phyloP scores from a whole-genome alignment of 2,329 filamentous ascomycete species.

The Ceratocystis huliohia region DNA sequence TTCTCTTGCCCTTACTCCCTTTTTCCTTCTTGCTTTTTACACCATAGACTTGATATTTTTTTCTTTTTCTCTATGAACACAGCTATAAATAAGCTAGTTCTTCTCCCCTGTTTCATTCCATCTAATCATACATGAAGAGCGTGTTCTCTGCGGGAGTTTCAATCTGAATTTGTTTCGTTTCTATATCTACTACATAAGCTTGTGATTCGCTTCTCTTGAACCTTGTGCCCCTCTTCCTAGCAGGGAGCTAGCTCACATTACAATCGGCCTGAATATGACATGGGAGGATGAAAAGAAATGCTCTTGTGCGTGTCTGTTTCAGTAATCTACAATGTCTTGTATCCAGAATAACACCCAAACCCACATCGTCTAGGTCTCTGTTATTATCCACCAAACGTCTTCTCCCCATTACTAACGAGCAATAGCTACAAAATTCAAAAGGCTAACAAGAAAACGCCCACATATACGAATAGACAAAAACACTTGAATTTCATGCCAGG shows the following conservation, averaged over 20 bases:
- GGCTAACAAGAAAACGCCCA: neutral
- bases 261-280: neutral
- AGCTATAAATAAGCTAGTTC: neutral
- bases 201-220: neutral
- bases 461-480: neutral
- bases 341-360: neutral
- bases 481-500: neutral
- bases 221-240: neutral
- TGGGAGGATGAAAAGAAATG: neutral
- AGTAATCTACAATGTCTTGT: neutral
- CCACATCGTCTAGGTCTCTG: neutral
- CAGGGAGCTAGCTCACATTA: too few species aligned
- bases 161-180: neutral
- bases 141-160: neutral
- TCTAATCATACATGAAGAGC: neutral
- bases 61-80: neutral
- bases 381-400: neutral
- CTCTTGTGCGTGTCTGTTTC: neutral
- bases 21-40: conserved; percentile 11
- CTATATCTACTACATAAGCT: neutral
- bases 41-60: conserved; percentile 4
- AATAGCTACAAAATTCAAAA: neutral
- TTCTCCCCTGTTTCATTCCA: neutral
- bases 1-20: neutral
- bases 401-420: neutral